Base-by-base conservation (phyloP, 331 rosid species). In the Stylosanthes scabra region DNA sequence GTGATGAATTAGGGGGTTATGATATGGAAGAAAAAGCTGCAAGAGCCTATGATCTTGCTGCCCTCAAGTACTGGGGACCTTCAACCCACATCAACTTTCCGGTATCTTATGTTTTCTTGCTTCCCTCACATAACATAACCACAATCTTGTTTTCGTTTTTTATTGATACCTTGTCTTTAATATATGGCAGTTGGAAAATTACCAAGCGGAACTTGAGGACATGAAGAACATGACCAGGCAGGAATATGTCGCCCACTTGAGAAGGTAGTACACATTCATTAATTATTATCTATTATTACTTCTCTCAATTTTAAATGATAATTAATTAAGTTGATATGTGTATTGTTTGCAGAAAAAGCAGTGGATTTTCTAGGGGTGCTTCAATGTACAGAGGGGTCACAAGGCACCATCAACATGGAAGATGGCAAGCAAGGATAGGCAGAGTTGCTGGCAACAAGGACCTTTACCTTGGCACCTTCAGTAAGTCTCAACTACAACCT, bases 1-100 rank as follows among this genome's bases (percentile, higher is more conserved):
- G 1, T 77, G 63, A 60, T 77, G 63, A 60, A 77, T 58, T 51
- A 94, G 99, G 99, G 9, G 99, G 99, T 11, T 95, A 95, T 78
- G 99, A 95, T 78, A 90, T 90, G 98, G 99, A 95, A 80, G 97
- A 92, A 78, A 95, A 95, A 82, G 99, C 99, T 67, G 99, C 99
- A n/a, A 92, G 97, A 74, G 96, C 99, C 34, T 95, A 94, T 76
- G 99, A 94, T 87, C 97, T 89, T 31, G 99, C 99, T 0, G 99
- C 99, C 0, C 93, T 94, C 0, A 94, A 94, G 81, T 94, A 94
- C 73, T 94, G 99, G 99, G 99, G 99, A 47, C 83, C 99, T 56
- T 82, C 98, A 6, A 95, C 98, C 2, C 98, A 92, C 60, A 95
- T 95, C 2, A 95, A 95, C 70, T 95, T 95, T 37, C 89, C 96